A percentile compares a stretch with the other conserved stretches of the same genome.
Conservation (phyloP, 108 stramenopile genomes). For the Nitzschia sp. region DNA sequence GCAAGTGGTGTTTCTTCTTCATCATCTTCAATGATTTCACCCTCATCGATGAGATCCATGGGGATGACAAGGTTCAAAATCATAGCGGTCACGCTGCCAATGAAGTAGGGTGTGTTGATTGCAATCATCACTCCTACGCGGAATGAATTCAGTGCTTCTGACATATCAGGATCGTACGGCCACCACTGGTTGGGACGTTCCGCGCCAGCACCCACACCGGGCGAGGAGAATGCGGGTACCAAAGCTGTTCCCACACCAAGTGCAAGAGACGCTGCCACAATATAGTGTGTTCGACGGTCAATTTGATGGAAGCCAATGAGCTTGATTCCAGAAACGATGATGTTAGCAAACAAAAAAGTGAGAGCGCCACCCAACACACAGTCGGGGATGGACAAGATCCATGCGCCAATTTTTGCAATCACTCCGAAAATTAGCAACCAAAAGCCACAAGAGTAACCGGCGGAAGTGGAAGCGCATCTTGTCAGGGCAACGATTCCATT, state of each 20-base stretch:
- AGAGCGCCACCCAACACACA: slow-evolving; percentile 48
- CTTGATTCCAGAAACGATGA: slow-evolving; percentile 29
- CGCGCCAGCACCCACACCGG: slow-evolving; percentile 5
- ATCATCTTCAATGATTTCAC: slow-evolving; percentile 1
- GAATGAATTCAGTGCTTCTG: slow-evolving; percentile 8
- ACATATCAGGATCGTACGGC: slow-evolving; percentile 15
- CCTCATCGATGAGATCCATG: slow-evolving; percentile 20
- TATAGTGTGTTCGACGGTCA: slow-evolving; percentile 30
- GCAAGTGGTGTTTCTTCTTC: slow-evolving; percentile 9
- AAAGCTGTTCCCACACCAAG: slow-evolving; percentile 31
- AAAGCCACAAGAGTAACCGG: slow-evolving; percentile 46
- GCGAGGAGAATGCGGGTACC: slow-evolving; percentile 23
- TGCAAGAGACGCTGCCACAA: slow-evolving; percentile 22
- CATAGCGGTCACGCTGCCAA: slow-evolving; percentile 25
- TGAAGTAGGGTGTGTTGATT: slow-evolving; percentile 26
- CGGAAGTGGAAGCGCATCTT: slow-evolving; percentile 44
- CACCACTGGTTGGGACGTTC: slow-evolving; percentile 21
- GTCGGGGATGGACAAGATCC: slow-evolving; percentile 46
- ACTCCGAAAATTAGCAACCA: slow-evolving; percentile 53
- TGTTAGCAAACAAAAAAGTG: slow-evolving; percentile 35
- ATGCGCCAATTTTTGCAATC: slow-evolving; percentile 51
- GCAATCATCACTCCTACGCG: slow-evolving; percentile 30
- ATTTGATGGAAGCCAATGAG: slow-evolving; percentile 7
- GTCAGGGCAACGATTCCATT: slow-evolving; percentile 56
- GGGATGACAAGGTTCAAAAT: slow-evolving; percentile 28